Percentiles rank a stretch among this genome's conserved stretches.
These are phyloP conservation scores for Podospora appendiculata DNA, from an alignment of 495 filamentous ascomycete species.

Conservation along the genomic window DNA sequence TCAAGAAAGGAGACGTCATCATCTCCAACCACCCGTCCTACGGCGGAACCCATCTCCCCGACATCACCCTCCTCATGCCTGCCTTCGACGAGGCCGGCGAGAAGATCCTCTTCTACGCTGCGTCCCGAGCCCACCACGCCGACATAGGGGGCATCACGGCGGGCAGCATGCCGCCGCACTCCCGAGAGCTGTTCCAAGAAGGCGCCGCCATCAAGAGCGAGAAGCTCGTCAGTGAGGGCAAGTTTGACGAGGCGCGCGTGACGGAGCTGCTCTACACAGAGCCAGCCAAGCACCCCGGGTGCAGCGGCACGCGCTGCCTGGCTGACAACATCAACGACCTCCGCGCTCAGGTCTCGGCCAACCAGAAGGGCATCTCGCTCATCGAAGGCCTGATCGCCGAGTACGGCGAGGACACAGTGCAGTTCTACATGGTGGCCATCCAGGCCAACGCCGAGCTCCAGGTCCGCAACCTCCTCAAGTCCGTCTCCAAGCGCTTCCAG, in stretches of 20 bases:
- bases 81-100: constrained; percentile 71
- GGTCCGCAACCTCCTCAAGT: constrained; percentile 78
- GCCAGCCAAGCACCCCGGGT: constrained; percentile 78
- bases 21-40: constrained; percentile 95
- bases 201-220: constrained; percentile 90
- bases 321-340: constrained; percentile 94
- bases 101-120: constrained; percentile 93
- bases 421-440: constrained; percentile 94
- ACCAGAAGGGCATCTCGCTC: constrained; percentile 89
- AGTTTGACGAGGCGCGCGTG: constrained; percentile 83
- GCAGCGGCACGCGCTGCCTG: constrained; percentile 82
- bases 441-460: constrained; percentile 85
- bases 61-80: constrained; percentile 91
- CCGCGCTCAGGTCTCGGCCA: constrained; percentile 92
- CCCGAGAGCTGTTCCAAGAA: constrained; percentile 87
- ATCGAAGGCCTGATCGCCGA: constrained; percentile 80
- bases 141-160: constrained; percentile 96
- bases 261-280: constrained; percentile 75
- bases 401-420: constrained; percentile 83
- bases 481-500: constrained; percentile 66
- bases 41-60: constrained; percentile 73
- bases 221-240: constrained; percentile 84
- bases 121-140: constrained; percentile 90
- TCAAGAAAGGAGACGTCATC: constrained; percentile 87
- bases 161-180: constrained; percentile 94